Evolutionary conservation across 148 eudicot genomes (phyloP).

Genomic region (Persicaria maculosa): DNA sequence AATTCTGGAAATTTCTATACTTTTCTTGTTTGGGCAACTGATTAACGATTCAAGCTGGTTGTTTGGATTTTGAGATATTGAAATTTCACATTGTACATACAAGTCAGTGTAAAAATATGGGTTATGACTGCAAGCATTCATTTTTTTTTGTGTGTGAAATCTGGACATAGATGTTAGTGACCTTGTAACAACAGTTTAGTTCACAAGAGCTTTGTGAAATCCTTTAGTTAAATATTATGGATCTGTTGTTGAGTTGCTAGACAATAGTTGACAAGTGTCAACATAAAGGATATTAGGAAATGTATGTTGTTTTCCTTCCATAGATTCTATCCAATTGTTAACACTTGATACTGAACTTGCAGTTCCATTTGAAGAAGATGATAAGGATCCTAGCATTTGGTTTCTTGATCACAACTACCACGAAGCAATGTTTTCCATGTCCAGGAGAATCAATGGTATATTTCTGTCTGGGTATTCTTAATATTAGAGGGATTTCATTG

Average conservation of each 20-base stretch:
- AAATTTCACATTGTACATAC: no score
- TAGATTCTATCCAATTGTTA: not conserved
- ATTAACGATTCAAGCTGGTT: not conserved
- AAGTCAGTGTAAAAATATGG: no score
- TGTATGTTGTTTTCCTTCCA: not conserved
- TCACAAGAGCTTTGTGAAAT: no score
- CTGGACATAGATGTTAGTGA: no score
- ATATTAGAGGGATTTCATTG: not conserved
- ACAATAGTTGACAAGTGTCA: not conserved
- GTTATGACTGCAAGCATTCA: no score
- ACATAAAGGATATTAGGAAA: not conserved
- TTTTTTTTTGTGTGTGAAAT: no score
- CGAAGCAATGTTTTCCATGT: constrained; percentile 94
- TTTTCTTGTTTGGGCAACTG: no score
- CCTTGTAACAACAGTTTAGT: no score
- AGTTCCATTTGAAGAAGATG: constrained; percentile 99
- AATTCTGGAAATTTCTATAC: no score
- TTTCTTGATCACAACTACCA: constrained; percentile 99
- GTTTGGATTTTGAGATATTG: not conserved
- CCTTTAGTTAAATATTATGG: no score
- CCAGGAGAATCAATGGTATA: constrained; percentile 80
- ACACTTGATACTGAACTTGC: constrained; percentile 14
- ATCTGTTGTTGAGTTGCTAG: not conserved
- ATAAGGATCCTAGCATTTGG: constrained; percentile 92
- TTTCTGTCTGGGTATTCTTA: not conserved